Base-by-base conservation (phyloP, 2,329 filamentous ascomycete species). In the Fonsecaea erecta region DNA sequence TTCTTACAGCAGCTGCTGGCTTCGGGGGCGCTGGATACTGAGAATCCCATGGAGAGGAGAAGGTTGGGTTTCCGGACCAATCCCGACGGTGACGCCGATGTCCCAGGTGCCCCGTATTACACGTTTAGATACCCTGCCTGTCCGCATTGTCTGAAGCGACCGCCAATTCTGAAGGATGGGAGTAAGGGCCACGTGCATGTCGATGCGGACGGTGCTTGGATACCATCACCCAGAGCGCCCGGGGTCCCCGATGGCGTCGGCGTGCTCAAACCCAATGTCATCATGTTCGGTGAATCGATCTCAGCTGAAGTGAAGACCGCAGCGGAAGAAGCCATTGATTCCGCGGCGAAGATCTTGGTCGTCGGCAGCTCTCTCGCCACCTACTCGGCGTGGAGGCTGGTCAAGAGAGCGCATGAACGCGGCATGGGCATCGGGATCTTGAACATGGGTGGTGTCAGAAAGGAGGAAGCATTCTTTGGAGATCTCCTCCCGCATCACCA, bases 261-360 rank as follows among this genome's bases (percentile, higher is more conserved):
- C 1, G 87, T 98, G 40, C 77, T 99, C 62, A 98, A 98, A 75
- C 95, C 95, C 2, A 91, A 91, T 0, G 93, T 99, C 1, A 88
- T 93, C 72, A 97, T 98, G 92, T 98, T 98, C 76, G 95, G 95
- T 16, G 95, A 98, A 78, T 93, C 87, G 65, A 96, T 98, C 56
- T 82, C 86, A 0, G 77, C 79, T 1, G 73, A 79, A 1, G 88
- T 93, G 37, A 97, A 96, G 76, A 77, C 80, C 1, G 88, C 87
- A 0, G 94, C 93, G 1, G 93, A 98, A 74, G 80, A 86, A 30
- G 90, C 90, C 12, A 87, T 98, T 56, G 91, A 97, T 73, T 84
- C 84, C 30, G 90, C 92, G 1, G 88, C 87, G 5, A 86, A 87
- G 65, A 78, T 98, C 37, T 81, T 98, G 24, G 85, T 98, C 8